Evolutionary conservation across 768 basidiomycete species (phyloP), one percentile per base, ranked within the genome.

Genomic region (Dentipellis sp.): DNA sequence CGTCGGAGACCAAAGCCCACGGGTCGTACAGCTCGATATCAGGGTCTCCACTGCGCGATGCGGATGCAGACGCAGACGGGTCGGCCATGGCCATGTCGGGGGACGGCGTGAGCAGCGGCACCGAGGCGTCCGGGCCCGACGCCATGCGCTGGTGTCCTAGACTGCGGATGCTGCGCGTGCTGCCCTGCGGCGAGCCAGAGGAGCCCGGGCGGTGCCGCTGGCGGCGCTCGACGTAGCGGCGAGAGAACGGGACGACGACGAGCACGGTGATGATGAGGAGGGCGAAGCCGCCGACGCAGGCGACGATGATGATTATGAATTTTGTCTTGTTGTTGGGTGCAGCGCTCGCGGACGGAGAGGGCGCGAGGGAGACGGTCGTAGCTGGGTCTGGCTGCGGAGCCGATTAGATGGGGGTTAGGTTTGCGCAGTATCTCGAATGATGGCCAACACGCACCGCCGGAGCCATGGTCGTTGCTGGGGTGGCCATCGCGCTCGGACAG

Each of bases 91-190:
- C 36, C 10, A 48, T 52, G 40, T 17, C 57, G 50, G 11, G 36
- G 4, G 36, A 4, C 38, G 36, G 23, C 12, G 57, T 52, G 48
- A 60, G 56, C 37, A 60, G 61, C 11, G 59, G 61, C 49, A 56
- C 54, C 21, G 56, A 60, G 21, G 61, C 59, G 23, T 60, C 61
- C 8, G 12, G 45, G 12, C 35, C 56, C 9, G 61, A 62, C 16
- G 55, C 8, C 21, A 36, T 10, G 23, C 61, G 59, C 36, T 55
- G 55, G 49, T 58, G 56, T 17, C 17, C 17, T n/a, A 45, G 42
- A 14, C 42, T 19, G 42, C 42, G 48, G 29, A 29, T 29, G 29
- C 39, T 39, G 3, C 47, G 58, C n/a, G 53, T 37, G 17, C 42
- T 52, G 47, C 58, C 56, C 14, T 39, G 46, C 11, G 16, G 10